Percentiles rank a stretch among this genome's conserved stretches.
Evolutionary conservation across 2,329 filamentous ascomycete species (phyloP).

Genomic region (Neofusicoccum cordaticola): DNA sequence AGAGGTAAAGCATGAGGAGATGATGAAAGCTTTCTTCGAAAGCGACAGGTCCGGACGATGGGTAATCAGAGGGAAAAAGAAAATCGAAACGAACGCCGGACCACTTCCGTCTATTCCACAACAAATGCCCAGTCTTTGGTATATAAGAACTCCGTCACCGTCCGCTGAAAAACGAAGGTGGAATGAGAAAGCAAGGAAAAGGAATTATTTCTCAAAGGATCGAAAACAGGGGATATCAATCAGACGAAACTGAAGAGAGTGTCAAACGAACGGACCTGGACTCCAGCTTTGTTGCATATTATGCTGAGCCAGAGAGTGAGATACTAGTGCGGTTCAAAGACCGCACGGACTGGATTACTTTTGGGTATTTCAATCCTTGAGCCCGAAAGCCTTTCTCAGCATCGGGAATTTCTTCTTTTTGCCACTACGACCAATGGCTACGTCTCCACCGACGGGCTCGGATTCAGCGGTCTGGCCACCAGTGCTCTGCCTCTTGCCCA

Average conservation of each 20-base stretch:
- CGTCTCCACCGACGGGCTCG: conserved; percentile 4
- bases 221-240: background rate
- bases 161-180: conserved; percentile 4
- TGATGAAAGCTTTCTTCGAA: background rate
- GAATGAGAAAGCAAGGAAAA: background rate
- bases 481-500: conserved; percentile 24
- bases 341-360: background rate
- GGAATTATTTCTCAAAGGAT: background rate
- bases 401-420: conserved; percentile 67
- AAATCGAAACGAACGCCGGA: background rate
- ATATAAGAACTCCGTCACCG: conserved; percentile 8
- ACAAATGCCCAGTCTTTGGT: conserved; percentile 9
- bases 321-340: background rate
- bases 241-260: background rate
- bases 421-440: conserved; percentile 33
- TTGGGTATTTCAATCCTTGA: conserved; percentile 47
- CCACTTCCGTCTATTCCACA: background rate
- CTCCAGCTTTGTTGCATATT: background rate
- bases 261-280: background rate
- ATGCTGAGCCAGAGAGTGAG: background rate
- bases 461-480: background rate
- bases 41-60: background rate
- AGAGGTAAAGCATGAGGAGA: background rate
- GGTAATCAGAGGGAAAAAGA: background rate
- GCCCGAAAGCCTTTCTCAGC: conserved; percentile 63